phyloP scores from a whole-genome alignment of 208 protist species.

The Crithidia acanthocephali region DNA sequence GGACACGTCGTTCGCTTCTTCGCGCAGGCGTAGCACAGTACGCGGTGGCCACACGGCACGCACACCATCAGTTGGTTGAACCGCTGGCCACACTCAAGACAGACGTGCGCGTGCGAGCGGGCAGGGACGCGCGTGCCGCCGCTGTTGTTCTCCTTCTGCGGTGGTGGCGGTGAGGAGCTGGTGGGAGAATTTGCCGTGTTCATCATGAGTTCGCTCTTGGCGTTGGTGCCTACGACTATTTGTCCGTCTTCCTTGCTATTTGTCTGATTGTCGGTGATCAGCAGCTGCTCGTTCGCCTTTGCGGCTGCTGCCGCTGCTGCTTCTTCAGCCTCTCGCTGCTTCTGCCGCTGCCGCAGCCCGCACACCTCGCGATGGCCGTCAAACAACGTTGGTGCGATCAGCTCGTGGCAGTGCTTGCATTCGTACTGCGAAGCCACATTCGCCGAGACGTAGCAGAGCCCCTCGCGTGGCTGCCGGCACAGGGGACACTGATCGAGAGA shows the following conservation, averaged over 20 bases:
- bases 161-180: background rate
- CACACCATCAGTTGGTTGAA: slow-evolving; percentile 57
- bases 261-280: background rate
- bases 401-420: slow-evolving; percentile 69
- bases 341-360: slow-evolving; percentile 47
- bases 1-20: slow-evolving; percentile 66
- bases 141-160: background rate
- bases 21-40: slow-evolving; percentile 75
- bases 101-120: slow-evolving; percentile 28
- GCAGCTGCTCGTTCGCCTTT: background rate
- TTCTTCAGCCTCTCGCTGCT: slow-evolving; percentile 26
- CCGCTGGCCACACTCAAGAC: slow-evolving; percentile 44
- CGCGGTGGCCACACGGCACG: slow-evolving; percentile 81
- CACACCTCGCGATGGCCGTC: slow-evolving; percentile 90
- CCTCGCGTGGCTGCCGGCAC: slow-evolving; percentile 63
- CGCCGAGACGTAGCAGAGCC: slow-evolving; percentile 56
- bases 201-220: background rate
- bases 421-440: slow-evolving; percentile 58
- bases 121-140: background rate
- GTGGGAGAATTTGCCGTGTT: background rate
- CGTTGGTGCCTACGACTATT: background rate
- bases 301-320: slow-evolving; percentile 3
- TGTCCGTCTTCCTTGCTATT: slow-evolving; percentile 4
- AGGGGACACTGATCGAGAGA: slow-evolving; percentile 73
- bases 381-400: slow-evolving; percentile 76